phyloP scores from a whole-genome alignment of 2,329 filamentous ascomycete species.

The Arthrobotrys sphaeroides region DNA sequence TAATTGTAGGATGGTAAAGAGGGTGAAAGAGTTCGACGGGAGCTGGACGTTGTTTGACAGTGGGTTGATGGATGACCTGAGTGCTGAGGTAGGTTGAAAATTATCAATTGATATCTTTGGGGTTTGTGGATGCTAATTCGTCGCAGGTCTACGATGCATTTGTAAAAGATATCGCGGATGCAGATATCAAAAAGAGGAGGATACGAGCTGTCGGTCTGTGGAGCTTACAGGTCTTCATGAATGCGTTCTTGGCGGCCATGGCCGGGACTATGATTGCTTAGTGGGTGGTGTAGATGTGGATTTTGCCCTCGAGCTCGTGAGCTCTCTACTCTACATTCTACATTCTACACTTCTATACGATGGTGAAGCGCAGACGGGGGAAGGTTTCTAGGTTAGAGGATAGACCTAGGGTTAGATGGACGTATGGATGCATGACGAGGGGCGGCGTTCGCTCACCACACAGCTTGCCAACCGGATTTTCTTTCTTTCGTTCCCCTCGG shows the following conservation, averaged over 20 bases:
- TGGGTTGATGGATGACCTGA: constrained; percentile 91
- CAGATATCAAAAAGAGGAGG: constrained; percentile 82
- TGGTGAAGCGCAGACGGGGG: not conserved
- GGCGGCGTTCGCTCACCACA: not conserved
- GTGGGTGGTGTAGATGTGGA: constrained; percentile 60
- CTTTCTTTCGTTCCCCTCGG: too few species aligned
- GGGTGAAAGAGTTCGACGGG: constrained; percentile 87
- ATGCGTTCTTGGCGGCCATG: constrained; percentile 94
- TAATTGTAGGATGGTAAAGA: constrained; percentile 92
- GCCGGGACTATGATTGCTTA: constrained; percentile 70
- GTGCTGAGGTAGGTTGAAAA: constrained; percentile 73
- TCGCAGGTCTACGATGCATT: constrained; percentile 86
- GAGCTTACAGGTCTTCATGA: constrained; percentile 90
- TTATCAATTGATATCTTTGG: not conserved
- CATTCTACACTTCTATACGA: too few species aligned
- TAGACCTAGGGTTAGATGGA: constrained; percentile 17
- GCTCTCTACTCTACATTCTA: constrained; percentile 14
- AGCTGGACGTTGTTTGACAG: constrained; percentile 95
- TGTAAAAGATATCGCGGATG: constrained; percentile 86
- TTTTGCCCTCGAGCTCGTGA: not conserved
- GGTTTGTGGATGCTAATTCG: not conserved
- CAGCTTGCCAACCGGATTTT: not conserved
- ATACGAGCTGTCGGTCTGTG: constrained; percentile 97
- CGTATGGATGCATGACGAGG: not conserved
- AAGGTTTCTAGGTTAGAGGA: not conserved